A percentile compares a stretch with the other conserved stretches of the same genome.
phyloP scores from a whole-genome alignment of 1,284 basidiomycete genomes.

The Xanthoconium separans region DNA sequence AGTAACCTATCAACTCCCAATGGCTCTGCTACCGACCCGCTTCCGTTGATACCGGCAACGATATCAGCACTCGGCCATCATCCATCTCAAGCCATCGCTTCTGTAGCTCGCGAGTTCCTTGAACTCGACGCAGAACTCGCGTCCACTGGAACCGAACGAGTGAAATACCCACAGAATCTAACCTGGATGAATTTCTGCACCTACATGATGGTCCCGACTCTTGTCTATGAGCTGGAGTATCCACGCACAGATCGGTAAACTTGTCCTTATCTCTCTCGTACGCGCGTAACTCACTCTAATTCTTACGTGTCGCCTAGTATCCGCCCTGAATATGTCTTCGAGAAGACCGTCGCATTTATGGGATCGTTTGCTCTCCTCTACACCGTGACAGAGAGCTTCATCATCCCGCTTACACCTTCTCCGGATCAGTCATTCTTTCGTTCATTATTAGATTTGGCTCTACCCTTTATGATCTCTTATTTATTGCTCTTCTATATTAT shows the following conservation, averaged over 20 bases:
- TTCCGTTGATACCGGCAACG: slow-evolving; percentile 15
- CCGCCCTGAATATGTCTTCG: slow-evolving; percentile 88
- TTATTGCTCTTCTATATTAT: slow-evolving; percentile 83
- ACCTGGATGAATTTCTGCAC: slow-evolving; percentile 82
- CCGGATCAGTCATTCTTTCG: slow-evolving; percentile 74
- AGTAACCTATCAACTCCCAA: slow-evolving; percentile 5
- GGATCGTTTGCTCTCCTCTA: slow-evolving; percentile 94
- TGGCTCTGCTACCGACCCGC: not conserved
- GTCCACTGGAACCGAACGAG: slow-evolving; percentile 60
- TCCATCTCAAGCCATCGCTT: slow-evolving; percentile 64
- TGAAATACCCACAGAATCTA: slow-evolving; percentile 88
- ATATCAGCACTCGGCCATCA: slow-evolving; percentile 73
- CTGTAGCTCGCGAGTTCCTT: slow-evolving; percentile 74
- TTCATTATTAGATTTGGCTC: slow-evolving; percentile 80
- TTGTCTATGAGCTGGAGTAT: slow-evolving; percentile 97
- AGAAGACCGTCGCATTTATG: slow-evolving; percentile 93
- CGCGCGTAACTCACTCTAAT: not conserved
- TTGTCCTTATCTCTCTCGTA: not conserved
- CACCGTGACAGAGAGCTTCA: slow-evolving; percentile 91
- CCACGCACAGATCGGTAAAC: slow-evolving; percentile 80
- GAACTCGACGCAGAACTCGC: slow-evolving; percentile 79
- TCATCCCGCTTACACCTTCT: slow-evolving; percentile 77
- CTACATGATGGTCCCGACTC: slow-evolving; percentile 88
- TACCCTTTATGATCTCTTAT: slow-evolving; percentile 92
- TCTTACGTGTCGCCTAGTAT: slow-evolving; percentile 49